Percentiles rank a stretch among this genome's conserved stretches.
Evolutionary conservation across 805 yeast species (phyloP).

Genomic region (Ogataea ramenticola): DNA sequence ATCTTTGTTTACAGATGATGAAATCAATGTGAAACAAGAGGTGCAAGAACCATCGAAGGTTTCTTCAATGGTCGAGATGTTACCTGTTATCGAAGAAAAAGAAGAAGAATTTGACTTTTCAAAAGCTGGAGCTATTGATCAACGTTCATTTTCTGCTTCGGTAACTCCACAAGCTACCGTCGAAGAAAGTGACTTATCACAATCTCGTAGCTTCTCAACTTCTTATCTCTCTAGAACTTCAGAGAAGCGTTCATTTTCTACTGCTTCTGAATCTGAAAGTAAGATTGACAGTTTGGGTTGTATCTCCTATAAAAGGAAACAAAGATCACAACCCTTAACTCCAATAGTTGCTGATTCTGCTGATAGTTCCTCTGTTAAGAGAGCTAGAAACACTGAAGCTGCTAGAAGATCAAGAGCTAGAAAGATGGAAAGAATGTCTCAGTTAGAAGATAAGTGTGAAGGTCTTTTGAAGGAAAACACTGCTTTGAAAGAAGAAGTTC

Average conservation of each 20-base stretch:
- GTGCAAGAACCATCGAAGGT: too few species aligned
- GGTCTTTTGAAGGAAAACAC: slow-evolving; percentile 48
- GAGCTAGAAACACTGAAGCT: slow-evolving; percentile 97
- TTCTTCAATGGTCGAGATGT: slow-evolving; percentile 4
- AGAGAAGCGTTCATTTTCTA: slow-evolving; percentile 18
- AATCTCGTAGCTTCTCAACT: slow-evolving; percentile 3
- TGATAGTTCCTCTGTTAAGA: slow-evolving; percentile 72
- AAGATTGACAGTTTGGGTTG: slow-evolving; percentile 66
- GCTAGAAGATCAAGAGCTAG: slow-evolving; percentile 94
- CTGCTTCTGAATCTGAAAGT: slow-evolving; percentile 14
- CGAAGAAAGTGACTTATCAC: slow-evolving; percentile 5
- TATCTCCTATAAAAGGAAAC: slow-evolving; percentile 72
- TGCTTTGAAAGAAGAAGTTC: slow-evolving; percentile 1
- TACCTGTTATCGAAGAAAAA: neutral
- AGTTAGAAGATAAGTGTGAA: slow-evolving; percentile 73
- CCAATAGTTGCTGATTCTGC: slow-evolving; percentile 54
- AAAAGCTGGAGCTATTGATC: slow-evolving; percentile 1
- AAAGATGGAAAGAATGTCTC: slow-evolving; percentile 80
- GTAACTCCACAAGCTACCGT: neutral
- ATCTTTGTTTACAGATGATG: slow-evolving; percentile 41
- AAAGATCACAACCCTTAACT: slow-evolving; percentile 59
- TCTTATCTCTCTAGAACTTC: neutral
- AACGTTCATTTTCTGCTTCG: neutral
- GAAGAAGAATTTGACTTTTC: slow-evolving; percentile 10
- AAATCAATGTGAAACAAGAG: neutral